phyloP scores from a whole-genome alignment of 306 rosid genomes.

The Abrus precatorius region DNA sequence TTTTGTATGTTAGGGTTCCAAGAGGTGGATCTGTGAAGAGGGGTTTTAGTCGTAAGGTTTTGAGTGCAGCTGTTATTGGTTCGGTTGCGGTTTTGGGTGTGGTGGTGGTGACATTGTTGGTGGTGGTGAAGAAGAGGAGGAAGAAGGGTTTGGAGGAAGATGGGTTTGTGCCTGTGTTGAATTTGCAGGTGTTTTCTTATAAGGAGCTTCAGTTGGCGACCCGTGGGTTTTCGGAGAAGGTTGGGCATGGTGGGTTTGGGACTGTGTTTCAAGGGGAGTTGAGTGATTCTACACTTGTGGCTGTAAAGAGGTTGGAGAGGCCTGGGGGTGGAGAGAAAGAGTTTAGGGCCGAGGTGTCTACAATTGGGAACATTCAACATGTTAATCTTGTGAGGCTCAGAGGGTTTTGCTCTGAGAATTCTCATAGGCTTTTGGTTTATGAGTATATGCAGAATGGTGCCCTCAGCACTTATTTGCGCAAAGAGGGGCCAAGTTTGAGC shows the following conservation, averaged over 20 bases:
- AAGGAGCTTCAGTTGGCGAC: constrained; percentile 82
- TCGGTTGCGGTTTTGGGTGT: constrained; percentile 55
- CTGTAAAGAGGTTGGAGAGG: constrained; percentile 88
- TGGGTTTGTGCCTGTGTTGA: constrained; percentile 53
- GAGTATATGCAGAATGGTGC: constrained; percentile 88
- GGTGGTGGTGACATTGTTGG: constrained; percentile 46
- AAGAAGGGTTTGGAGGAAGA: constrained; percentile 56
- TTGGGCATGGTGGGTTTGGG: constrained; percentile 93
- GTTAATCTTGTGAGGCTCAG: constrained; percentile 83
- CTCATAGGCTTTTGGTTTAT: constrained; percentile 83
- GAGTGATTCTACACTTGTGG: constrained; percentile 66
- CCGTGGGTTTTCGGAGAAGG: constrained; percentile 71
- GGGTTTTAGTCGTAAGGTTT: constrained; percentile 43
- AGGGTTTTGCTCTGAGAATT: constrained; percentile 87
- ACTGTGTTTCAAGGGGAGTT: constrained; percentile 81
- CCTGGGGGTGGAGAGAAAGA: constrained; percentile 90
- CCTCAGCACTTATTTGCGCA: constrained; percentile 71
- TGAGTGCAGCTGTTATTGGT: constrained; percentile 61
- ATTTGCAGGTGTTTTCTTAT: constrained; percentile 71
- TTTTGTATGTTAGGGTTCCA: constrained; percentile 60
- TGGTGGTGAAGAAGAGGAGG: constrained; percentile 51
- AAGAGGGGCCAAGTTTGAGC: constrained; percentile 72
- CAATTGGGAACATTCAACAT: constrained; percentile 89
- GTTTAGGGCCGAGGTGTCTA: constrained; percentile 86
- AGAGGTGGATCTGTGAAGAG: constrained; percentile 26